Conservation (phyloP, 1,284 basidiomycete species). For the Puccinia triticina region DNA sequence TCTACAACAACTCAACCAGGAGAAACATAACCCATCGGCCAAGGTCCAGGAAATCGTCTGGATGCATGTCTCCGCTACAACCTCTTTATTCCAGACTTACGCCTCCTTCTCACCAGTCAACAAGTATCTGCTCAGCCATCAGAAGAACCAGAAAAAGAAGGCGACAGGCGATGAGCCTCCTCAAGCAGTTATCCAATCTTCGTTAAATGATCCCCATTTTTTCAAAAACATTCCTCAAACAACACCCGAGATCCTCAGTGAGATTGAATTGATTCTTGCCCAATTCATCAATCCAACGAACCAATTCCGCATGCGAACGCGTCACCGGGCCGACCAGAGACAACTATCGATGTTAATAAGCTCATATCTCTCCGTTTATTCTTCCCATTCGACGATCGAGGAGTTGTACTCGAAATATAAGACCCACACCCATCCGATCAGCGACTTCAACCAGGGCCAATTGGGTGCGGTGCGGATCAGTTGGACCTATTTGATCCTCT, state of each 20-base stretch:
- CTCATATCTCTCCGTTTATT: slow-evolving; percentile 49
- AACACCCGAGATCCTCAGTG: slow-evolving; percentile 15
- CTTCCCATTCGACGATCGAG: slow-evolving; percentile 47
- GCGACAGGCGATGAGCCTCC: neutral
- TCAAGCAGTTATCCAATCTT: neutral
- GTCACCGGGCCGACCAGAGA: slow-evolving; percentile 31
- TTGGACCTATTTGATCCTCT: slow-evolving; percentile 49
- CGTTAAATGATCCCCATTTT: slow-evolving; percentile 26
- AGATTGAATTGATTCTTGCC: slow-evolving; percentile 32
- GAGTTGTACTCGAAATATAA: slow-evolving; percentile 23
- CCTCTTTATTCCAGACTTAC: slow-evolving; percentile 47
- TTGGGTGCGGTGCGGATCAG: slow-evolving; percentile 20
- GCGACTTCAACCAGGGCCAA: neutral
- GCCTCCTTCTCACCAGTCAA: slow-evolving; percentile 39
- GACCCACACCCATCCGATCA: slow-evolving; percentile 34
- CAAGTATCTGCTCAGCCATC: slow-evolving; percentile 29
- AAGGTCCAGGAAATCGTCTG: slow-evolving; percentile 16
- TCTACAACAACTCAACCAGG: slow-evolving; percentile 25
- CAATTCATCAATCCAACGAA: slow-evolving; percentile 39
- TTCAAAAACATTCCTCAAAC: slow-evolving; percentile 33
- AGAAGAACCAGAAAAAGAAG: slow-evolving; percentile 23
- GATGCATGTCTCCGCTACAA: slow-evolving; percentile 37
- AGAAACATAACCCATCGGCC: neutral
- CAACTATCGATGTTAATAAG: slow-evolving; percentile 38
- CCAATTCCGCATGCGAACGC: neutral